These are phyloP conservation scores for Apophysomyces trapeziformis DNA, from an alignment of 371 early-diverging fungal species.

Conservation along the genomic window DNA sequence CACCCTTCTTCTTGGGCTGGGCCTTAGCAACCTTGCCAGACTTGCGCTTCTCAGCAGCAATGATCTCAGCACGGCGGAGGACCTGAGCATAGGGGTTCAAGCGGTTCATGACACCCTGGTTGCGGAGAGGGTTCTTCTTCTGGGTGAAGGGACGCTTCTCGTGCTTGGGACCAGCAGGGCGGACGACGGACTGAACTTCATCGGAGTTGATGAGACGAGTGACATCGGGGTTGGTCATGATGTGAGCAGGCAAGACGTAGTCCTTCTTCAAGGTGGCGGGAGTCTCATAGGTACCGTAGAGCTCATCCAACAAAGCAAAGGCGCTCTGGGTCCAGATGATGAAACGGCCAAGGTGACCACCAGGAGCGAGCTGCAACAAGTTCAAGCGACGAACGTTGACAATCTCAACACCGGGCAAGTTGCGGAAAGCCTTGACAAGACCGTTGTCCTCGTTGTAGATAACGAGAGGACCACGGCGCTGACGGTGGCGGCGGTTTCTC, in stretches of 20 bases:
- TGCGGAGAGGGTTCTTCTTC: slow-evolving; percentile 98
- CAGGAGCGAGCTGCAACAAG: slow-evolving; percentile 99
- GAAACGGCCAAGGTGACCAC: slow-evolving; percentile 99
- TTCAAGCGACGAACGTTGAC: slow-evolving; percentile 93
- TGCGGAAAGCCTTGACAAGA: slow-evolving; percentile 97
- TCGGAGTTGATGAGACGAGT: slow-evolving; percentile 97
- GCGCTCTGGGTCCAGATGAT: slow-evolving; percentile 99
- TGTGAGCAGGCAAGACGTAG: slow-evolving; percentile 89
- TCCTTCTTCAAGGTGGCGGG: slow-evolving; percentile 91
- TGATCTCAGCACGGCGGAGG: slow-evolving; percentile 84
- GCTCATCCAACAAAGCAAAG: slow-evolving; percentile 92
- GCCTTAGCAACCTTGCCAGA: slow-evolving; percentile 70
- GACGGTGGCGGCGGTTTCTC: slow-evolving; percentile 98
- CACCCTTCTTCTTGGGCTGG: slow-evolving; percentile 46
- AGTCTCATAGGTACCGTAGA: slow-evolving; percentile 92
- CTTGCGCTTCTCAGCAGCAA: slow-evolving; percentile 66
- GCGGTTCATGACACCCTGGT: slow-evolving; percentile 89
- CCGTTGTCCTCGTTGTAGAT: slow-evolving; percentile 97
- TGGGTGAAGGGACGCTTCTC: slow-evolving; percentile 90
- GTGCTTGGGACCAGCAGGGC: slow-evolving; percentile 80
- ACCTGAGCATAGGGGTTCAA: slow-evolving; percentile 97
- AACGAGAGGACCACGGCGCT: slow-evolving; percentile 98
- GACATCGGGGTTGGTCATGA: slow-evolving; percentile 96
- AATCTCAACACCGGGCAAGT: slow-evolving; percentile 99
- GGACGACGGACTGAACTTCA: slow-evolving; percentile 96